These are phyloP conservation scores for Chloris gayana DNA, from an alignment of 176 grass and related monocot genomes.

Conservation along the genomic window DNA sequence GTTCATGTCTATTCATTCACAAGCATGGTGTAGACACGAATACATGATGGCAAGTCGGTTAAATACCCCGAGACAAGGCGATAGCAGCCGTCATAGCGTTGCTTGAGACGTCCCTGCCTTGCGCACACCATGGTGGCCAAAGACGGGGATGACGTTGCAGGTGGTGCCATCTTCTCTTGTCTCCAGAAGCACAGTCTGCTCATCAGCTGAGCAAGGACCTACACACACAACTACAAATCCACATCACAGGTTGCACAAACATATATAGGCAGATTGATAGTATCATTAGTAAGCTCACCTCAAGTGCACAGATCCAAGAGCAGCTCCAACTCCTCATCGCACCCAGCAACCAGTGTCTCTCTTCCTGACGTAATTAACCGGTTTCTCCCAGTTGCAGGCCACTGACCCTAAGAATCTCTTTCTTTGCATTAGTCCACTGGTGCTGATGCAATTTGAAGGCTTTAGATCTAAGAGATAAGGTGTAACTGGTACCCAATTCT, in stretches of 20 bases:
- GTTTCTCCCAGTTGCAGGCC: conserved; percentile 46
- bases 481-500: conserved; percentile 34
- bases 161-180: conserved; percentile 29
- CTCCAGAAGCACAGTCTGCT: conserved; percentile 14
- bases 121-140: conserved; percentile 29
- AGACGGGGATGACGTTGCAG: not conserved
- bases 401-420: conserved; percentile 45
- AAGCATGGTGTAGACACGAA: not conserved
- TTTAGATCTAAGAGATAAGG: conserved; percentile 11
- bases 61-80: conserved; percentile 63
- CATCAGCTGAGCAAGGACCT: conserved; percentile 31
- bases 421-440: conserved; percentile 45
- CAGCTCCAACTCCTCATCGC: conserved; percentile 43
- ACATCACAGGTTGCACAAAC: conserved; percentile 9
- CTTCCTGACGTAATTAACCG: conserved; percentile 23
- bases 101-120: conserved; percentile 50
- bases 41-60: not conserved
- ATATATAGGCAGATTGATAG: not conserved
- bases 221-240: conserved; percentile 20
- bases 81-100: conserved; percentile 63
- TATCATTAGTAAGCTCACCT: conserved; percentile 2
- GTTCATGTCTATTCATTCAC: no score
- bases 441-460: conserved; percentile 23
- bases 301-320: conserved; percentile 40
- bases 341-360: not conserved